These are phyloP conservation scores for Scortechinia acanthostroma DNA, from an alignment of 2,329 filamentous ascomycete species.

Conservation along the genomic window DNA sequence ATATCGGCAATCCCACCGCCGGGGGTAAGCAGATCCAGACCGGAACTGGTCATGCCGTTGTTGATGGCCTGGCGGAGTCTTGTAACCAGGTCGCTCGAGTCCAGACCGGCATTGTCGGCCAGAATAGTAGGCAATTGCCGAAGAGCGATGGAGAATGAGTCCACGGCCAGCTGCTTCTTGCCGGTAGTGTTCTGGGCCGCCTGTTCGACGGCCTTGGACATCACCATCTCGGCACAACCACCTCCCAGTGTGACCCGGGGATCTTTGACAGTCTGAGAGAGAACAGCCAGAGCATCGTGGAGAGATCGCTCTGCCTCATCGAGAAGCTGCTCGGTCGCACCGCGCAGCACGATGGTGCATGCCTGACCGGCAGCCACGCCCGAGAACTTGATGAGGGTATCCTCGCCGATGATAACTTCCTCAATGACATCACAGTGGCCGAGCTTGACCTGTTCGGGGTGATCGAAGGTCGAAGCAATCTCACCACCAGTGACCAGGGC, in stretches of 20 bases:
- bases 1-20: conserved; percentile 92
- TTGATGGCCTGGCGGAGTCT: conserved; percentile 90
- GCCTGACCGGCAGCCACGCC: conserved; percentile 88
- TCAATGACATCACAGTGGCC: conserved; percentile 93
- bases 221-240: conserved; percentile 95
- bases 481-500: conserved; percentile 94
- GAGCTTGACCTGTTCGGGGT: conserved; percentile 93
- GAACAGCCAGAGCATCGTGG: conserved; percentile 89
- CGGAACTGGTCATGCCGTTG: conserved; percentile 85
- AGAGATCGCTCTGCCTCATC: conserved; percentile 94
- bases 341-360: conserved; percentile 92
- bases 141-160: conserved; percentile 80
- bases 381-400: conserved; percentile 94
- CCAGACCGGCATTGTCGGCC: conserved; percentile 92
- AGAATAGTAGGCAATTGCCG: conserved; percentile 92
- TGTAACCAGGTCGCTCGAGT: conserved; percentile 88
- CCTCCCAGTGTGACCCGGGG: conserved; percentile 90
- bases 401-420: conserved; percentile 96
- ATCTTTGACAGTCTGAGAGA: conserved; percentile 93
- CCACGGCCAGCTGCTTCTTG: conserved; percentile 91
- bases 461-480: conserved; percentile 95
- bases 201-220: conserved; percentile 95
- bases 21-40: conserved; percentile 79
- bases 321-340: conserved; percentile 90
- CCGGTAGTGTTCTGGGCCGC: conserved; percentile 89